phyloP scores from a whole-genome alignment of 2,329 filamentous ascomycete genomes.

The Rachicladosporium sp. region DNA sequence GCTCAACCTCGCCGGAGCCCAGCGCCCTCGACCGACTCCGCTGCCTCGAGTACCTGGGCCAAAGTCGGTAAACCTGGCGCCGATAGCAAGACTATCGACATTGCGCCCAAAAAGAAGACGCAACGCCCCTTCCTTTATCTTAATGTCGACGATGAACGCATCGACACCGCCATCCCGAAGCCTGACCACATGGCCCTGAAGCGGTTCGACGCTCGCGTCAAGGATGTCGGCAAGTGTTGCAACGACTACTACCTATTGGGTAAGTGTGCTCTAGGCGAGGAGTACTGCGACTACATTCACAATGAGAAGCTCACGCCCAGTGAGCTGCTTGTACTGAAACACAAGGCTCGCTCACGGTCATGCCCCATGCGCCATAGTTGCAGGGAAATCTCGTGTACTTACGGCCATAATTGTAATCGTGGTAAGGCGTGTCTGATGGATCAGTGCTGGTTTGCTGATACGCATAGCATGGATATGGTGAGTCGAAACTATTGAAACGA shows the following conservation, averaged over 20 bases:
- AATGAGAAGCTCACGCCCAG: conserved; percentile 25
- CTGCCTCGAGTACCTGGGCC: conserved; percentile 23
- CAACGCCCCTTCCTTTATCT: conserved; percentile 25
- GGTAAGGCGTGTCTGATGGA: conserved; percentile 24
- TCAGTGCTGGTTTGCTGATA: conserved; percentile 27
- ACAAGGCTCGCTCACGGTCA: conserved; percentile 28
- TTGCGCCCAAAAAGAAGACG: conserved; percentile 22
- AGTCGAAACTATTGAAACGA: conserved; percentile 3
- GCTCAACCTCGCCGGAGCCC: conserved; percentile 5
- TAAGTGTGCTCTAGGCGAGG: conserved; percentile 26
- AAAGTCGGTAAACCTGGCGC: conserved; percentile 28
- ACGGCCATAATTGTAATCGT: conserved; percentile 31
- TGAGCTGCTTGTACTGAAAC: conserved; percentile 29
- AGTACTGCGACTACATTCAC: conserved; percentile 32
- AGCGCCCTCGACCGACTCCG: conserved; percentile 1
- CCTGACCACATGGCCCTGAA: conserved; percentile 17
- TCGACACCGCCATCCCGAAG: conserved; percentile 27
- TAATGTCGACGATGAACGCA: conserved; percentile 30
- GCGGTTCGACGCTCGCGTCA: conserved; percentile 18
- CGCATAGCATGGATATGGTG: conserved; percentile 29
- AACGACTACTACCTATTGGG: conserved; percentile 27
- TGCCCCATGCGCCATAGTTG: conserved; percentile 27
- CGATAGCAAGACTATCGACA: conserved; percentile 26
- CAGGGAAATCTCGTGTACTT: conserved; percentile 29
- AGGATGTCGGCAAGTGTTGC: conserved; percentile 23